These are phyloP conservation scores for Colletotrichum musicola DNA, from an alignment of 2,329 filamentous ascomycete genomes.

Conservation along the genomic window DNA sequence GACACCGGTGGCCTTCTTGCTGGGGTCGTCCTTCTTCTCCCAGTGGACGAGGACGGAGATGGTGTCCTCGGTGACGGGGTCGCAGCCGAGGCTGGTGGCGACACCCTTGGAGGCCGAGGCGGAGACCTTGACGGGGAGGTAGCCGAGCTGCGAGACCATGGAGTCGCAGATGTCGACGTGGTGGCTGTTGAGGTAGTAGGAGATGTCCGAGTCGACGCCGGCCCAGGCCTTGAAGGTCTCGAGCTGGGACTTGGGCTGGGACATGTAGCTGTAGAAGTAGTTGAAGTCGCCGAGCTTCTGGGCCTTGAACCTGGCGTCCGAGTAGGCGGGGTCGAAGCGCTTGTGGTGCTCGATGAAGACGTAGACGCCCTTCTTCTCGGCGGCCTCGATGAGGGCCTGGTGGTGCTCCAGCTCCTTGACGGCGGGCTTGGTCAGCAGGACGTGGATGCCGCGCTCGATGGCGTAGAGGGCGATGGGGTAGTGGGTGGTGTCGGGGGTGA, in stretches of 20 bases:
- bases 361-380: constrained; percentile 82
- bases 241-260: constrained; percentile 89
- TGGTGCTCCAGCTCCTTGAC: constrained; percentile 88
- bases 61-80: constrained; percentile 87
- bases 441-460: constrained; percentile 88
- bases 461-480: constrained; percentile 93
- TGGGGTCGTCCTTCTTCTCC: constrained; percentile 77
- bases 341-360: constrained; percentile 98
- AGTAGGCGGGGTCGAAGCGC: constrained; percentile 93
- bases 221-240: constrained; percentile 97
- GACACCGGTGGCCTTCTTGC: constrained; percentile 84
- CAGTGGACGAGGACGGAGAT: constrained; percentile 93
- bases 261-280: constrained; percentile 99
- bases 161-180: constrained; percentile 94
- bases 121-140: constrained; percentile 82
- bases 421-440: constrained; percentile 93
- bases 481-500: constrained; percentile 94
- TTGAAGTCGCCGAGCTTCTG: constrained; percentile 90
- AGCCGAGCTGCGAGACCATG: constrained; percentile 82
- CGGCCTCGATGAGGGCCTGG: constrained; percentile 78
- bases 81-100: constrained; percentile 83
- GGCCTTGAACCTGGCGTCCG: constrained; percentile 85
- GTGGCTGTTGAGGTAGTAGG: constrained; percentile 95
- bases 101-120: constrained; percentile 84
- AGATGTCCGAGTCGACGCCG: constrained; percentile 91